Percentiles rank a stretch among this genome's conserved stretches.
phyloP scores from a whole-genome alignment of 139 green algal genomes.

The Raphidocelis subcapitata region DNA sequence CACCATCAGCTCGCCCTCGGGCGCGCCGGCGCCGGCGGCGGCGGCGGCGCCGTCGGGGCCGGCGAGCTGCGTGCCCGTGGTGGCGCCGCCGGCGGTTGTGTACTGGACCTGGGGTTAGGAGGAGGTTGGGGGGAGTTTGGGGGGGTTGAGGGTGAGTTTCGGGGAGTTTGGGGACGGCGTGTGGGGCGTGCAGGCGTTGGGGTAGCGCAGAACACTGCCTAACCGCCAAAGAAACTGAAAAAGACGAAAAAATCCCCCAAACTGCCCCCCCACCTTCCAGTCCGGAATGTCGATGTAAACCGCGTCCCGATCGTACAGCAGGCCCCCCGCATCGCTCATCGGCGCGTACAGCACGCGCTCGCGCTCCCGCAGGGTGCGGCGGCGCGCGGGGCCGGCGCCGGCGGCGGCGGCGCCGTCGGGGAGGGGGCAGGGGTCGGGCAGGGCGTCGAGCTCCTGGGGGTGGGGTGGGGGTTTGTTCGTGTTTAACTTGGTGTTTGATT shows the following conservation, averaged over 20 bases:
- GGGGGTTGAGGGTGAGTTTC: too few relatives aligned
- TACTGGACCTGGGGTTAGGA: slow-evolving; percentile 64
- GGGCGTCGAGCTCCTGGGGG: slow-evolving; percentile 61
- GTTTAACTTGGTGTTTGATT: too few relatives aligned
- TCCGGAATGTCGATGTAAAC: slow-evolving; percentile 98
- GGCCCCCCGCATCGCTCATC: slow-evolving; percentile 93
- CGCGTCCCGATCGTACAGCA: slow-evolving; percentile 97
- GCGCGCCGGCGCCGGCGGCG: neutral
- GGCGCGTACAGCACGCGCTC: slow-evolving; percentile 94
- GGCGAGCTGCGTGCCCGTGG: neutral
- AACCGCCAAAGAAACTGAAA: too few relatives aligned
- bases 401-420: slow-evolving; percentile 39
- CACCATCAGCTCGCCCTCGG: slow-evolving; percentile 88
- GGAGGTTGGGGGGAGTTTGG: neutral
- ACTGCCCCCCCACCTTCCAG: slow-evolving; percentile 85
- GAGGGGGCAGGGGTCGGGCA: slow-evolving; percentile 97
- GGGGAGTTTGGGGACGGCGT: neutral
- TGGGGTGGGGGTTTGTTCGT: too few relatives aligned
- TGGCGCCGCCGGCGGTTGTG: slow-evolving; percentile 17
- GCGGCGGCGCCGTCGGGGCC: slow-evolving; percentile 12
- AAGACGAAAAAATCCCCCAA: neutral
- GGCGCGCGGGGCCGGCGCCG: neutral
- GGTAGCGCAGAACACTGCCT: too few relatives aligned
- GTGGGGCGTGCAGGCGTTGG: too few relatives aligned
- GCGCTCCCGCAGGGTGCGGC: slow-evolving; percentile 73